Evolutionary conservation across 2,329 filamentous ascomycete genomes (phyloP).

Genomic region (Pseudogymnoascus sp.): DNA sequence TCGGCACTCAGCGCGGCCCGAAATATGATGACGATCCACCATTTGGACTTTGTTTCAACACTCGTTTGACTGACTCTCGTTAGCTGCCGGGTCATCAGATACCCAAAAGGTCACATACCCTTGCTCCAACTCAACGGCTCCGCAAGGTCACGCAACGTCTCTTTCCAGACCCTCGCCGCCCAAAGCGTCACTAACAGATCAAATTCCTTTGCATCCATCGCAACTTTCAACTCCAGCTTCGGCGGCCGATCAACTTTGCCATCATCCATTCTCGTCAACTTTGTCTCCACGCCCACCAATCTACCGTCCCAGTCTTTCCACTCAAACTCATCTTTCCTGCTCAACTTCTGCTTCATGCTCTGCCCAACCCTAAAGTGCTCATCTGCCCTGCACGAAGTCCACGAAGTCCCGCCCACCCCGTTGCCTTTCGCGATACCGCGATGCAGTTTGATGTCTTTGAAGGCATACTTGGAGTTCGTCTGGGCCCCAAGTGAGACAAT

Average conservation of each 20-base stretch:
- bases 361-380: neutral
- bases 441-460: slow-evolving; percentile 3
- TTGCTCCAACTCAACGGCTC: slow-evolving; percentile 3
- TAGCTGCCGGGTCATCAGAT: neutral
- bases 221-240: neutral
- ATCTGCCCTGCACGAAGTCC: neutral
- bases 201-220: neutral
- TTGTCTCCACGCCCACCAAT: neutral
- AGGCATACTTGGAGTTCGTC: slow-evolving; percentile 1
- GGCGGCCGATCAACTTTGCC: neutral
- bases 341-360: slow-evolving; percentile 5
- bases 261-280: neutral
- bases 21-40: neutral
- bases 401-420: neutral
- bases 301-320: slow-evolving; percentile 4
- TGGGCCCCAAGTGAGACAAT: neutral
- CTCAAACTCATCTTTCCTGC: neutral
- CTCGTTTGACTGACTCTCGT: neutral
- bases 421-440: neutral
- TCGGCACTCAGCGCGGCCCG: neutral
- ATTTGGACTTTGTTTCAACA: neutral
- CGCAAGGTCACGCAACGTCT: neutral
- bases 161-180: slow-evolving; percentile 6
- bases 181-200: slow-evolving; percentile 3
- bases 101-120: neutral